Evolutionary conservation across 495 filamentous ascomycete species (phyloP), one percentile per base, ranked within the genome.

Genomic region (Niebla homalea): DNA sequence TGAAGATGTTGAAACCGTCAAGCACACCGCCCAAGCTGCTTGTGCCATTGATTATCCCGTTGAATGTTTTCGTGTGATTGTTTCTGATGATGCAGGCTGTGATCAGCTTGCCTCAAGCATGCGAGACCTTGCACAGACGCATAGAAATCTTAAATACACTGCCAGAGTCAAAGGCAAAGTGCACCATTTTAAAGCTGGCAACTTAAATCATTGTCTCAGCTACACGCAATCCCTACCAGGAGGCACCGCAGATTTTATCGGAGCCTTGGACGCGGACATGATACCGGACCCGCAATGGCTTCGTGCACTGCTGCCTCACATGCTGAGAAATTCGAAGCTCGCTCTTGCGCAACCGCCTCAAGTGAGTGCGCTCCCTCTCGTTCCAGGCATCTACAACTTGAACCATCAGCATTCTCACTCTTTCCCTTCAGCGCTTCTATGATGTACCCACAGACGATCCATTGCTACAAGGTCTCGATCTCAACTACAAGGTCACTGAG

Each of bases 11-110:
- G 74, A 72, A 20, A 57, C 79, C 5, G 64, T 78, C n/a, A 51
- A 77, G 2, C 72, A 78, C 54, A 79, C 76, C 2, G 62, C 69
- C 5, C 61, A 65, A 25, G 76, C 70, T 21, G 70, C 75, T 2
- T 59, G 59, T 36, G 61, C 65, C 22, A 56, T 70, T 38, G 73
- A 78, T 51, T 79, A 76, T 53, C 76, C 76, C 0, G 42, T 20
- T 23, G 62, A 76, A 46, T 59, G 58, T 3, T 74, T 74, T 53
- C 60, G 75, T 23, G 64, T 78, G 3, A 64, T 77, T 22, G 60
- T 78, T 4, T 56, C 71, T n/a, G 76, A 79, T 47, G 76, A 79
- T 51, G 73, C 57, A 5, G 12, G 19, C 11, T 71, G 68, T 12
- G 41, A 43, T 0, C 54, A 61, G 2, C 58, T 79, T 2, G 47